phyloP scores from a whole-genome alignment of 257 asterid species.

The Plantago elongata region DNA sequence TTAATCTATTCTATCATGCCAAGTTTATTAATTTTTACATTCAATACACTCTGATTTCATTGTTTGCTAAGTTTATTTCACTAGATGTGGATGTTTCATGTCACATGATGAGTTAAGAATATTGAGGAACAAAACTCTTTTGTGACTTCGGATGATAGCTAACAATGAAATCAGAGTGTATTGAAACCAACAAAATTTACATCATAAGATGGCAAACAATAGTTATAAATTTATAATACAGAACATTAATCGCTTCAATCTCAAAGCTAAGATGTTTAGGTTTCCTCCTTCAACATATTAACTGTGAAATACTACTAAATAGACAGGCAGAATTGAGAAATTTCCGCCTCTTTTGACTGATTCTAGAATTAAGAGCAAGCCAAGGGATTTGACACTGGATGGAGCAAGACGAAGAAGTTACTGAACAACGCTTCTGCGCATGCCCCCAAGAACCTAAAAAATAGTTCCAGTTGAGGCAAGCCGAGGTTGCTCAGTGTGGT shows the following conservation, averaged over 20 bases:
- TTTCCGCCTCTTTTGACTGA: conserved; percentile 23
- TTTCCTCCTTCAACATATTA: conserved; percentile 4
- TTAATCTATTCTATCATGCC: no score
- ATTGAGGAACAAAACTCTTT: neutral
- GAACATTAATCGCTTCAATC: conserved; percentile 14
- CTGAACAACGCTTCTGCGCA: conserved; percentile 36
- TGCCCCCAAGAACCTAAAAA: conserved; percentile 20
- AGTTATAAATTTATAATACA: conserved; percentile 23
- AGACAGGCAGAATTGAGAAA: conserved; percentile 18
- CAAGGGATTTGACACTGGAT: conserved; percentile 20
- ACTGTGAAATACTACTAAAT: neutral
- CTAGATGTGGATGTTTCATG: neutral
- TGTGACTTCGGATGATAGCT: neutral
- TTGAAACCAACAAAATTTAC: conserved; percentile 24
- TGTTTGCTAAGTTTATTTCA: no score
- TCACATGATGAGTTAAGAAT: neutral
- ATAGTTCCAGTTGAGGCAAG: conserved; percentile 34
- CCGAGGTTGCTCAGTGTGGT: conserved; percentile 40
- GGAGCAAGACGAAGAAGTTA: conserved; percentile 5
- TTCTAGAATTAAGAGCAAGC: conserved; percentile 12
- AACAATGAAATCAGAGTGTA: conserved; percentile 9
- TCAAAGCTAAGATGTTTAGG: conserved; percentile 10
- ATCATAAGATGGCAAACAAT: conserved; percentile 17
- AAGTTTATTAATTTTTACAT: no score
- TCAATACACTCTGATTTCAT: no score